Percentiles rank a stretch among this genome's conserved stretches.
phyloP scores from a whole-genome alignment of 2,329 filamentous ascomycete genomes.

The Aspergillus sp. region DNA sequence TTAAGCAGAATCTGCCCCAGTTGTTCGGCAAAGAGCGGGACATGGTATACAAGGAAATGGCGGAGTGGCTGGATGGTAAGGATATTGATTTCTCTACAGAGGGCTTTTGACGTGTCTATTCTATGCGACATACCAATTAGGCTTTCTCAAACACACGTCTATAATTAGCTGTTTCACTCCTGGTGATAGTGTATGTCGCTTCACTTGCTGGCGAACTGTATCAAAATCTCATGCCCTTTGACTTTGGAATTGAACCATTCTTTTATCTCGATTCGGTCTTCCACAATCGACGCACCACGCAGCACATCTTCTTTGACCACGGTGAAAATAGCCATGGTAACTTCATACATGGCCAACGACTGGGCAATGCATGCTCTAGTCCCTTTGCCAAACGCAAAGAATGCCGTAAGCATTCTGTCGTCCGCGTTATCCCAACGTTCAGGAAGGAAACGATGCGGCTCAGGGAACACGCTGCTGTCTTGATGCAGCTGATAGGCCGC shows the following conservation, averaged over 20 bases:
- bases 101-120: background rate
- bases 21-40: background rate
- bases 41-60: background rate
- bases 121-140: background rate
- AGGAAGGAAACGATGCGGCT: slow-evolving; percentile 48
- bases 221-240: slow-evolving; percentile 49
- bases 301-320: slow-evolving; percentile 49
- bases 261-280: slow-evolving; percentile 50
- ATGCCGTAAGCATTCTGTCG: slow-evolving; percentile 45
- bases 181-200: too few species aligned
- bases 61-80: background rate
- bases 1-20: background rate
- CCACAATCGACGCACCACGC: slow-evolving; percentile 44
- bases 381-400: slow-evolving; percentile 54
- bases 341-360: slow-evolving; percentile 50
- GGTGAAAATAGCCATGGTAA: slow-evolving; percentile 46
- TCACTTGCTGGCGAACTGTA: slow-evolving; percentile 10
- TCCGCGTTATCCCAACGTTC: slow-evolving; percentile 50
- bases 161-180: background rate
- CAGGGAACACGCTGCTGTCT: slow-evolving; percentile 46
- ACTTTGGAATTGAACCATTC: slow-evolving; percentile 61
- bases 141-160: too few species aligned
- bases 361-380: slow-evolving; percentile 53
- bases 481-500: slow-evolving; percentile 51
- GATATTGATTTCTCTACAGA: slow-evolving; percentile 2